Percentiles rank a stretch among this genome's conserved stretches.
These are phyloP conservation scores for Casuarina glauca DNA, from an alignment of 306 rosid species.

Conservation along the genomic window DNA sequence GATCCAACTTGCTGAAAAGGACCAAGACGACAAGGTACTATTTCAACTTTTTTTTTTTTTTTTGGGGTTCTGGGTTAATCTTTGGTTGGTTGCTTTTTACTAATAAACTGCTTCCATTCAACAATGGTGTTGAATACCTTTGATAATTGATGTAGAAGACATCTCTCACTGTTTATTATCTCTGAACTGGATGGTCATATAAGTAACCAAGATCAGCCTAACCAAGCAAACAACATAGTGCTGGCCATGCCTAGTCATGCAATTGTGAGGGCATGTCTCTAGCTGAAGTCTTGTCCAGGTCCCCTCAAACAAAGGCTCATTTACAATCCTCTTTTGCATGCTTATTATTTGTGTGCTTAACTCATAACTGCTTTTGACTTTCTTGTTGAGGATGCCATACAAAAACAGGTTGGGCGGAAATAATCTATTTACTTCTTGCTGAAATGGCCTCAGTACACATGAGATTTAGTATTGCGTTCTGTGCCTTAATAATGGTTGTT, in stretches of 20 bases:
- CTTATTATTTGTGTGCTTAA: too few relatives aligned
- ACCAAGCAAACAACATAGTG: slow-evolving; percentile 1
- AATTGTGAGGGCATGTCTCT: background rate
- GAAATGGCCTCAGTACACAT: background rate
- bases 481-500: background rate
- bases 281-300: background rate
- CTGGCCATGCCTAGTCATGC: background rate
- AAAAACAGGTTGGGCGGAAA: background rate
- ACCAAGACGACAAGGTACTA: slow-evolving; percentile 80
- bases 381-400: background rate
- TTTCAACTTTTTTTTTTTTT: slow-evolving; percentile 19
- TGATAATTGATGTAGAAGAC: background rate
- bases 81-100: background rate
- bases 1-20: slow-evolving; percentile 80
- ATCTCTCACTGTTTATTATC: background rate
- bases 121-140: background rate
- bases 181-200: background rate
- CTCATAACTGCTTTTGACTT: background rate
- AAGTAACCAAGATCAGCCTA: background rate
- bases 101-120: background rate
- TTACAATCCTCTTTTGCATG: background rate
- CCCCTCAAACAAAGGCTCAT: background rate
- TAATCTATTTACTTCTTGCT: background rate
- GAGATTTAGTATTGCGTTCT: background rate
- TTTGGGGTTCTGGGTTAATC: background rate